These are phyloP conservation scores for Pseudocercospora musae DNA, from an alignment of 2,329 filamentous ascomycete genomes.

Conservation along the genomic window DNA sequence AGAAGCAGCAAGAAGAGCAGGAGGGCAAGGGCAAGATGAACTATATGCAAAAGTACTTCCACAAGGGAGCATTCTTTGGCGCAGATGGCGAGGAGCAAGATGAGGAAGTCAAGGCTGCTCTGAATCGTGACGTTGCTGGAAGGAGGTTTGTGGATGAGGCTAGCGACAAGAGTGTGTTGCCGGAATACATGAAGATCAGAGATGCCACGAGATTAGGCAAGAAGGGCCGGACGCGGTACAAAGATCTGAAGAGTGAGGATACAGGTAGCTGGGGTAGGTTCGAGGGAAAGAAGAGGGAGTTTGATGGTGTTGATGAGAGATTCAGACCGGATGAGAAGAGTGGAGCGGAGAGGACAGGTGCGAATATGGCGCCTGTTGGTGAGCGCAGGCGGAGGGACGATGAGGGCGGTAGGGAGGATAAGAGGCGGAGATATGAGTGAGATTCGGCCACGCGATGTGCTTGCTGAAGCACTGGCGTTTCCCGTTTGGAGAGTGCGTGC, in stretches of 20 bases:
- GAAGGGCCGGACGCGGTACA: slow-evolving; percentile 88
- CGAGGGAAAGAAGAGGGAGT: slow-evolving; percentile 51
- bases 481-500: no score
- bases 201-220: slow-evolving; percentile 92
- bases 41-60: slow-evolving; percentile 94
- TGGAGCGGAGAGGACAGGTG: slow-evolving; percentile 55
- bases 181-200: slow-evolving; percentile 85
- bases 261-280: slow-evolving; percentile 78
- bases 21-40: slow-evolving; percentile 75
- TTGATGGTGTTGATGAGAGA: slow-evolving; percentile 58
- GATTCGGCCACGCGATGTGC: not conserved
- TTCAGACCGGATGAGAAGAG: slow-evolving; percentile 61
- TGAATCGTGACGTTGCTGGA: slow-evolving; percentile 82
- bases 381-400: slow-evolving; percentile 52
- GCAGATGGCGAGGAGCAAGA: slow-evolving; percentile 55
- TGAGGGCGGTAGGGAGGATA: slow-evolving; percentile 42
- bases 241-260: slow-evolving; percentile 82
- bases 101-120: slow-evolving; percentile 71
- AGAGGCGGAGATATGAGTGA: slow-evolving; percentile 34
- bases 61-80: slow-evolving; percentile 94
- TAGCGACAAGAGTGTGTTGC: slow-evolving; percentile 74
- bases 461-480: no score
- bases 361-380: slow-evolving; percentile 68
- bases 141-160: slow-evolving; percentile 79
- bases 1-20: slow-evolving; percentile 71